Evolutionary conservation across 1,139 yeast genomes (phyloP), one percentile per base, ranked within the genome.

Genomic region (Pichia sp.): DNA sequence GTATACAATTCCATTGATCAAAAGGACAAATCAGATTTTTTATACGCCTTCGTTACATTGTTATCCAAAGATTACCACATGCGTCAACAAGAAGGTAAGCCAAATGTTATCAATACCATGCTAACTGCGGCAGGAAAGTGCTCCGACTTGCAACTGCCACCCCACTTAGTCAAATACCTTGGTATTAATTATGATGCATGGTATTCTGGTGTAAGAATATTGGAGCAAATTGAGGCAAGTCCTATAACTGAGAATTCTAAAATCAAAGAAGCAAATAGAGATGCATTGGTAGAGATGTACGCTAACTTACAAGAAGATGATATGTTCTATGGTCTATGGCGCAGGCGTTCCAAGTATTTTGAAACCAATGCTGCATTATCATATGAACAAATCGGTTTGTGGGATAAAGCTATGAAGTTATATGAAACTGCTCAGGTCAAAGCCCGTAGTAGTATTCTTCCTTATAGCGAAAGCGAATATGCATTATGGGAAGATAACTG

Each of bases 401-500:
- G 97, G 97, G 95, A 87, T 60, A 86, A 89, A 57, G 98, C 99
- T 0, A 87, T 90, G 69, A 96, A 91, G 65, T 74, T 92, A 62
- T 95, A 95, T 64, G 99, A 95, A 71, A 83, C 91, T n/a, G 99
- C 99, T 1, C 99, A 95, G 72, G 87, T 95, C 57, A 92, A 93
- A 64, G 99, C 99, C 0, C 77, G 99, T 57, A 87, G 96, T 66
- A 99, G 99, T 1, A 96, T 89, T 2, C 75, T 93, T 51, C 99
- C 99, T 0, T 95, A 90, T 68, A 90, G 97, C 30, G 98, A 95
- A 66, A 83, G 96, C 1, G 99, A 95, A 66, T 95, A 95, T 66
- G 85, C 95, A 0, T 75, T 95, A 48, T 95, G 99, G 99, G 99
- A 95, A 73, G 99, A 95, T 67, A 96, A 93, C 64, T 95, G 99